Evolutionary conservation across 2,329 filamentous ascomycete genomes (phyloP).

Genomic region (Monosporascus sp.): DNA sequence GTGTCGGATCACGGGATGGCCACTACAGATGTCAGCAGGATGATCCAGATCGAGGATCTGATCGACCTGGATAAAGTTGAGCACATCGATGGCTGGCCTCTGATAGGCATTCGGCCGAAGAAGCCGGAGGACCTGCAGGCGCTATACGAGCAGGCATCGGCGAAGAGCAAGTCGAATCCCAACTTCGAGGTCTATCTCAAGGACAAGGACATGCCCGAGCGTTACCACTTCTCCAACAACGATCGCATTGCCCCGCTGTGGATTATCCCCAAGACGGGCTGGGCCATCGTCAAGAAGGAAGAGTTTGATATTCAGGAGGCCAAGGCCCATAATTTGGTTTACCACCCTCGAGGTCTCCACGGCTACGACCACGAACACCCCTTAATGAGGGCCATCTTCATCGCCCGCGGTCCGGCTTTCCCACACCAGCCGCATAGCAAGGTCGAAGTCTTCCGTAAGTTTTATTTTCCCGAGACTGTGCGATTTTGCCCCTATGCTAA

Average conservation of each 20-base stretch:
- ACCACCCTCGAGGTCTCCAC: conserved; percentile 80
- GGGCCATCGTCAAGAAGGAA: conserved; percentile 78
- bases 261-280: conserved; percentile 89
- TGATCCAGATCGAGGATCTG: conserved; percentile 87
- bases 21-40: conserved; percentile 72
- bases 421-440: conserved; percentile 78
- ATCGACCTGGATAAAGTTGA: conserved; percentile 73
- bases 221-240: conserved; percentile 88
- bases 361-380: conserved; percentile 95
- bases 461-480: not conserved
- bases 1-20: conserved; percentile 99
- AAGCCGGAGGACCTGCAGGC: conserved; percentile 58
- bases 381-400: conserved; percentile 92
- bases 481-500: conserved; percentile 17
- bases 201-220: conserved; percentile 81
- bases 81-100: conserved; percentile 89
- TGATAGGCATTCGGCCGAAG: conserved; percentile 83
- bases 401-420: conserved; percentile 88
- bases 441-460: conserved; percentile 77
- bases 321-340: conserved; percentile 58
- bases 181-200: conserved; percentile 84
- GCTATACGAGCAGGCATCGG: conserved; percentile 59
- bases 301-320: conserved; percentile 73
- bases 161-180: conserved; percentile 55
- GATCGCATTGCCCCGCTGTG: conserved; percentile 89